Conservation (phyloP, 257 asterid species). For the Osmanthus fragrans region DNA sequence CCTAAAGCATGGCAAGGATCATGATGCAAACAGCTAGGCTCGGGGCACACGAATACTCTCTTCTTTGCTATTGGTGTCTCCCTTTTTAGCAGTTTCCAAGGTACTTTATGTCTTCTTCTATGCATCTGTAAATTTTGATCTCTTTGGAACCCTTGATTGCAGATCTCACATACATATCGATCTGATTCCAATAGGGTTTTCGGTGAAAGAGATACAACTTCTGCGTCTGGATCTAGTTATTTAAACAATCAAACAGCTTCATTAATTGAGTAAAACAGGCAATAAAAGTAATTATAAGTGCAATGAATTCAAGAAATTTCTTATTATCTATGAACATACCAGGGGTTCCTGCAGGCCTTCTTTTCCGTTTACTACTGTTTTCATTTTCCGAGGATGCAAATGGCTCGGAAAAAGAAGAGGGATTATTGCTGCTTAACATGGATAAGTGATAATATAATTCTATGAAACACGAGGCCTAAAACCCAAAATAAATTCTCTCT, state of each 20-base stretch:
- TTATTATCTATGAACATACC: conserved; percentile 16
- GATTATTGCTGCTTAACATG: conserved; percentile 33
- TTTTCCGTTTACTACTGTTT: conserved; percentile 22
- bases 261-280: too few species aligned
- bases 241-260: conserved; percentile 3
- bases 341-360: conserved; percentile 42
- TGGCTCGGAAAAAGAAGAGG: conserved; percentile 36
- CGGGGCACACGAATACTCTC: conserved; percentile 76
- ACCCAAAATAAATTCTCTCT: neutral
- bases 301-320: neutral
- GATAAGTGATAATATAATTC: neutral
- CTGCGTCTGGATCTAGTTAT: conserved; percentile 27
- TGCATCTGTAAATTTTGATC: conserved; percentile 38
- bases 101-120: conserved; percentile 30
- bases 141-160: conserved; percentile 35
- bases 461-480: neutral
- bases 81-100: conserved; percentile 41
- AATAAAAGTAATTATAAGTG: neutral
- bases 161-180: conserved; percentile 34
- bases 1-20: conserved; percentile 78
- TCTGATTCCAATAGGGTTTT: conserved; percentile 32
- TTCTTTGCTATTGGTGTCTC: conserved; percentile 49
- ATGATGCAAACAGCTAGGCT: conserved; percentile 71
- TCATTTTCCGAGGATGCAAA: conserved; percentile 31
- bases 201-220: conserved; percentile 30